Evolutionary conservation across 2,329 filamentous ascomycete species (phyloP).

Genomic region (Fusarium annulatum): DNA sequence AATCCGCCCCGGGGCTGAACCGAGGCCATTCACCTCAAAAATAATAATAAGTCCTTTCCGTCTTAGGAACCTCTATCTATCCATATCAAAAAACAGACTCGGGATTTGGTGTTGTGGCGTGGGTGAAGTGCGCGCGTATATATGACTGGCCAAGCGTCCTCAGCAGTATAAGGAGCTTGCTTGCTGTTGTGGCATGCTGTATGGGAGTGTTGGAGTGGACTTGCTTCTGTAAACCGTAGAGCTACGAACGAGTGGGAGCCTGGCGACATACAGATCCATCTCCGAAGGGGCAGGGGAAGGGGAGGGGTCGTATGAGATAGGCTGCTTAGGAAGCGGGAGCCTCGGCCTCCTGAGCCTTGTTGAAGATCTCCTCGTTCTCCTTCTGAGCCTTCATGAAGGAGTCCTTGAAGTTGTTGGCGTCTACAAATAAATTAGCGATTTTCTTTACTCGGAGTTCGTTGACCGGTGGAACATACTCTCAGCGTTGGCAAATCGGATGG

Average conservation of each 20-base stretch:
- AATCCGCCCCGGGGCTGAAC: slow-evolving; percentile 34
- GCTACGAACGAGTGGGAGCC: slow-evolving; percentile 28
- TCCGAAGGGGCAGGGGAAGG: slow-evolving; percentile 27
- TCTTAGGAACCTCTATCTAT: slow-evolving; percentile 37
- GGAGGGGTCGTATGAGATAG: slow-evolving; percentile 12
- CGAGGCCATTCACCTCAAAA: slow-evolving; percentile 29
- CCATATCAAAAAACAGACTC: slow-evolving; percentile 32
- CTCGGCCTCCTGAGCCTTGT: slow-evolving; percentile 52
- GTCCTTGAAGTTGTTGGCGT: slow-evolving; percentile 98
- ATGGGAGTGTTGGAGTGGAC: slow-evolving; percentile 28
- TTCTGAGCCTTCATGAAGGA: slow-evolving; percentile 96
- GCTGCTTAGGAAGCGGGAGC: slow-evolving; percentile 43
- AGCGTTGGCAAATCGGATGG: slow-evolving; percentile 96
- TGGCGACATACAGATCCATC: slow-evolving; percentile 17
- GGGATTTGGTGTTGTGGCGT: slow-evolving; percentile 33
- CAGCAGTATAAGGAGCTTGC: slow-evolving; percentile 29
- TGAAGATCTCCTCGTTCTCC: slow-evolving; percentile 92
- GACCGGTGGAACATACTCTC: slow-evolving; percentile 77
- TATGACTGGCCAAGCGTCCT: slow-evolving; percentile 19
- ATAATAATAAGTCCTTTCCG: slow-evolving; percentile 26
- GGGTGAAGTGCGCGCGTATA: slow-evolving; percentile 29
- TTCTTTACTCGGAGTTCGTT: background rate
- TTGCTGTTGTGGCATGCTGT: slow-evolving; percentile 39
- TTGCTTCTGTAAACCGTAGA: slow-evolving; percentile 14
- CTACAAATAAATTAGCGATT: slow-evolving; percentile 59